Percentiles rank a stretch among this genome's conserved stretches.
Conservation (phyloP, 148 eudicot species). For the Vaccinium macrocarpon region DNA sequence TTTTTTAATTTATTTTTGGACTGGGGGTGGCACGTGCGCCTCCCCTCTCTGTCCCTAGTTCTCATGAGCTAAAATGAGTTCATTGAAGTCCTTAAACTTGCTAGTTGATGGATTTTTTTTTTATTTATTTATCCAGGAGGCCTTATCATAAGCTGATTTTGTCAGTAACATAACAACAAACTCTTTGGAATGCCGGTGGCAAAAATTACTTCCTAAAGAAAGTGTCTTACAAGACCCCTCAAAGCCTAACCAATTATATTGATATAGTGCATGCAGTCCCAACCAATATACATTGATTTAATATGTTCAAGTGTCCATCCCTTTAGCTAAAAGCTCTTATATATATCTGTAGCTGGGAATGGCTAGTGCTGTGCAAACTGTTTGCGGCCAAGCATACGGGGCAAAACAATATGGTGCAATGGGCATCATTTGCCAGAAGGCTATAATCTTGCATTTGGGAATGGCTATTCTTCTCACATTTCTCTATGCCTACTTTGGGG, state of each 20-base stretch:
- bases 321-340: not conserved
- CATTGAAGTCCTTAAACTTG: not conserved
- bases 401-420: constrained; percentile 43
- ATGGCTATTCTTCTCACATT: constrained; percentile 45
- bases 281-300: not conserved
- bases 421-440: constrained; percentile 62
- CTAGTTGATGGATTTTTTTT: not conserved
- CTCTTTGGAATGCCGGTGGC: not conserved
- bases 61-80: no score
- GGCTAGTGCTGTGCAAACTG: constrained; percentile 69
- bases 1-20: no score
- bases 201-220: not conserved
- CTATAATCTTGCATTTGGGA: constrained; percentile 44
- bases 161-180: not conserved
- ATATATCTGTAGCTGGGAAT: constrained; percentile 41
- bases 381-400: constrained; percentile 63
- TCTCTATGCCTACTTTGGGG: constrained; percentile 37
- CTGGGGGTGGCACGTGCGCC: no score
- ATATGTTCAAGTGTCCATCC: not conserved
- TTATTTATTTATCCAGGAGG: not conserved
- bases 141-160: not conserved
- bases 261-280: not conserved
- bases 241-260: not conserved
- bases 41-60: no score
- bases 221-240: not conserved